Evolutionary conservation across 2,329 filamentous ascomycete species (phyloP).

Genomic region (Beauveria sp.): DNA sequence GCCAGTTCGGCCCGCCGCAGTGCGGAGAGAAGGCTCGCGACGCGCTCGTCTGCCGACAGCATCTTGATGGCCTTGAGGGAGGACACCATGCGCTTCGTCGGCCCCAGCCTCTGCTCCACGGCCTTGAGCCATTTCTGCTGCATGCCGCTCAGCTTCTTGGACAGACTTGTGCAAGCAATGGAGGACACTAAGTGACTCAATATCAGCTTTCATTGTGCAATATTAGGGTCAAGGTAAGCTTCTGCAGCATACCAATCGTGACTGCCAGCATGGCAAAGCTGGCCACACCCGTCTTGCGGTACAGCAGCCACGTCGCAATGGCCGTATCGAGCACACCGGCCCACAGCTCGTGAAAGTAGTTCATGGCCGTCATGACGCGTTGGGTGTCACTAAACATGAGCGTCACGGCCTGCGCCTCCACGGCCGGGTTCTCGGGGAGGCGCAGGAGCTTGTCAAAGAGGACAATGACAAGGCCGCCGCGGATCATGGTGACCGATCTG

Average conservation of each 20-base stretch:
- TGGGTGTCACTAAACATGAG: constrained; percentile 7
- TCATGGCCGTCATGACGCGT: constrained; percentile 1
- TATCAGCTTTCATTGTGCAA: neutral
- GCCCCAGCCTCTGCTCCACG: neutral
- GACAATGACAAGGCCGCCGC: neutral
- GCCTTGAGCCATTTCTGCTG: neutral
- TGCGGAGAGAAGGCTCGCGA: neutral
- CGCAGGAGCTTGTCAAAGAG: constrained; percentile 3
- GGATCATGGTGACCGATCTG: neutral
- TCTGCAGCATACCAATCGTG: neutral
- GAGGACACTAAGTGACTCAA: neutral
- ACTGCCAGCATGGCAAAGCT: neutral
- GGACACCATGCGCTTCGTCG: neutral
- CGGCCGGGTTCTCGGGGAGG: neutral
- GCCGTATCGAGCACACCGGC: neutral
- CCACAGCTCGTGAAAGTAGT: constrained; percentile 4
- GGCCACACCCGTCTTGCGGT: neutral
- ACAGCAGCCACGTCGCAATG: neutral
- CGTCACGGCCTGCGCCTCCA: neutral
- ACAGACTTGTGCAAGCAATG: neutral
- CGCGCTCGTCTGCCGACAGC: neutral
- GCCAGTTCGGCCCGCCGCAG: neutral
- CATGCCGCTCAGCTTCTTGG: neutral
- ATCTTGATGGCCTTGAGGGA: constrained; percentile 3
- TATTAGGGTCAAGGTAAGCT: neutral